Base-by-base conservation (phyloP, 345 rosid species). In the Lepidium africanum region DNA sequence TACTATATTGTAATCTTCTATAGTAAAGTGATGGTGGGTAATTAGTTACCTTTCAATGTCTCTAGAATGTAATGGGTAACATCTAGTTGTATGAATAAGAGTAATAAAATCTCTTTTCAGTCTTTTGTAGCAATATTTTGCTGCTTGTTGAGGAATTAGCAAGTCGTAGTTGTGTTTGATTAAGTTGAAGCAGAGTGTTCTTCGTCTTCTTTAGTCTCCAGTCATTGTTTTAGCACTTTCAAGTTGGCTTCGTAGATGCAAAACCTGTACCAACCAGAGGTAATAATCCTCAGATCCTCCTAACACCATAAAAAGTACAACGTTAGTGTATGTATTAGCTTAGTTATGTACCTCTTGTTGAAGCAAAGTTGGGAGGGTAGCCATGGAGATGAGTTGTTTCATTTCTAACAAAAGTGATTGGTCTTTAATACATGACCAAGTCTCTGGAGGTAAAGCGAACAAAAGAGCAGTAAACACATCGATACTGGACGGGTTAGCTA, bases 361-460 rank as follows among this genome's bases (percentile, higher is more conserved):
- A 77, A 91, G 95, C 81, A 91, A 60, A 65, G 75, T 59, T 13
- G 96, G 97, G 72, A 89, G 87, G 63, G 67, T 81, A 47, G 74
- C 76, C 11, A 73, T 75, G 9, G 82, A 76, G 51, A 85, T 81
- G 69, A 91, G 95, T 67, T 74, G 59, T 39, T 36, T 7, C n/a
- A 87, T 79, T 72, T 87, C 82, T 76, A 49, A 69, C 55, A 74
- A 33, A 67, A 91, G 96, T 62, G 82, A 73, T 72, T 74, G 78
- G 38, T 86, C 86, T 77, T 76, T 81, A 62, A 94, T 86, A 23
- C 86, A 84, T 60, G 72, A 75, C 97, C 96, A 91, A 23, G 96
- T 87, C 43, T 83, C 79, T 12, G 81, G 81, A 43, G 97, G 96
- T 79, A 94, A 77, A n/a, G 99, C 91, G 60, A 94, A 62, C n/a